Base-by-base conservation (phyloP, 2,329 filamentous ascomycete species). In the Phialophora expanda region DNA sequence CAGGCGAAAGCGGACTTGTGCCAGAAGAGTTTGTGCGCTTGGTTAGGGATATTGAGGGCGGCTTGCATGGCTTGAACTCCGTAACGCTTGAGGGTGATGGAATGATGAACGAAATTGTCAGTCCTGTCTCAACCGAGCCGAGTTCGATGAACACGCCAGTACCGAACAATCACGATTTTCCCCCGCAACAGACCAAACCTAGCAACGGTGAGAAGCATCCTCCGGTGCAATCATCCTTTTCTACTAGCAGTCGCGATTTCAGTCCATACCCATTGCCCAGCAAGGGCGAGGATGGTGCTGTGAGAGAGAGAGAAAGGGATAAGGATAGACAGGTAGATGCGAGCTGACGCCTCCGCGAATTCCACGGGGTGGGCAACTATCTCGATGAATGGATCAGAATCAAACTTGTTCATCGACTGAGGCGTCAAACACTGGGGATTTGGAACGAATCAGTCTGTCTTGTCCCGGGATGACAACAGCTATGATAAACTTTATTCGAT, bases 21-120 rank as follows among this genome's bases (percentile, higher is more conserved):
- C 95, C 95, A 0, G 95, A 99, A 78, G 93, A 96, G 78, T 99
- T 98, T 75, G 95, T 99, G 50, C 89, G 95, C 17, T 82, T 99
- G 54, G 84, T 99, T 66, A 88, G 93, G 56, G 93, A 98, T 74
- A 97, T 98, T 62, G 93, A 97, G 77, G 93, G 93, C 22, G 94
- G 93, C 38, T 88, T 93, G 82, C 90, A 86, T 67, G 91, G 90
- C 74, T 77, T 93, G 68, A 88, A 86, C 28, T 88, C 86, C 28
- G 85, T 89, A 61, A 74, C 86, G 9, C 74, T 73, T 17, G 66
- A 74, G 50, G 44, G 56, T 41, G 67, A 73, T 22, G 81, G 77
- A 24, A 87, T 87, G 56, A 83, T 79, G 51, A 81, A 80, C 68
- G 81, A 78, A 66, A 82, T 78, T 62, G 80, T 79, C 62, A 85